Conservation (phyloP, 345 rosid species). For the Citrus sp. region DNA sequence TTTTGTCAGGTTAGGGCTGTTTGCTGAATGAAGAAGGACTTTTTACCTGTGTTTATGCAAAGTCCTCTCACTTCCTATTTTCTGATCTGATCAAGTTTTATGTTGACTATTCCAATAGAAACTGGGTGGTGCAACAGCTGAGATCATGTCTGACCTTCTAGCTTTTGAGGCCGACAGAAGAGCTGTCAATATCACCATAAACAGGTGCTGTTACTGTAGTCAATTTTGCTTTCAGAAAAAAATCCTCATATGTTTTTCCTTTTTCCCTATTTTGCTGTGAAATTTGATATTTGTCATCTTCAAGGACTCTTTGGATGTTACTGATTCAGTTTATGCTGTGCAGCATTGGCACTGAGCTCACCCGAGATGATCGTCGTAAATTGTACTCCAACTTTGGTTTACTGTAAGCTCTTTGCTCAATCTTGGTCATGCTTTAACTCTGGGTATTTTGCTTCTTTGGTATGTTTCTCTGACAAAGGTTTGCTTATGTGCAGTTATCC, state of each 20-base stretch:
- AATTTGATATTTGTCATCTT: background rate
- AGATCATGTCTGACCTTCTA: constrained; percentile 97
- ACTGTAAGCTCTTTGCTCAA: constrained; percentile 50
- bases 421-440: background rate
- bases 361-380: constrained; percentile 95
- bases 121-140: constrained; percentile 98
- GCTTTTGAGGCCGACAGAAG: constrained; percentile 98
- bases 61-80: background rate
- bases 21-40: background rate
- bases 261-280: background rate
- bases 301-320: background rate
- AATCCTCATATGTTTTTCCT: background rate
- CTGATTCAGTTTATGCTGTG: constrained; percentile 10
- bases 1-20: constrained; percentile 75
- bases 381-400: constrained; percentile 92
- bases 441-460: background rate
- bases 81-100: constrained; percentile 14
- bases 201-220: constrained; percentile 46
- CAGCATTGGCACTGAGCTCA: constrained; percentile 99
- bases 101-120: constrained; percentile 38
- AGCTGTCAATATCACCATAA: constrained; percentile 92
- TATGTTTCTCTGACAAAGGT: constrained; percentile 10
- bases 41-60: background rate
- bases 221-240: background rate
- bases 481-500: constrained; percentile 49